Evolutionary conservation across 371 early-diverging fungal genomes (phyloP).

Genomic region (Mortierella sp.): DNA sequence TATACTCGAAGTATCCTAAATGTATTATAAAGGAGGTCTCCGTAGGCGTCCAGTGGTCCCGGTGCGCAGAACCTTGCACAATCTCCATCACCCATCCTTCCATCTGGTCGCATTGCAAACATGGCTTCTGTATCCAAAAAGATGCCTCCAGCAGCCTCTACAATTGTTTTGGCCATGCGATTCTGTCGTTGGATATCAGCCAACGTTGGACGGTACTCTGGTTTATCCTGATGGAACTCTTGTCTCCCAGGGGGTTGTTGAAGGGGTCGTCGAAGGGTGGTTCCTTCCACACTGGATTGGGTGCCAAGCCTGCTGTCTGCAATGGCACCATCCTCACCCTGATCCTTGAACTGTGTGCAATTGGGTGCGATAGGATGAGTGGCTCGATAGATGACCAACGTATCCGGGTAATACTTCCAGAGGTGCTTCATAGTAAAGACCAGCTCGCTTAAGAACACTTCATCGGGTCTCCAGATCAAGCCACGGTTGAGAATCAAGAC

Average conservation of each 20-base stretch:
- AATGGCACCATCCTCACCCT: conserved; percentile 48
- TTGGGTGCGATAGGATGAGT: conserved; percentile 45
- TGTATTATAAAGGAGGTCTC: conserved; percentile 62
- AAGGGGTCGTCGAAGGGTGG: conserved; percentile 22
- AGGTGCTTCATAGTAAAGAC: conserved; percentile 60
- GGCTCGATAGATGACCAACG: conserved; percentile 65
- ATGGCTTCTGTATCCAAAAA: conserved; percentile 66
- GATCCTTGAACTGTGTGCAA: conserved; percentile 31
- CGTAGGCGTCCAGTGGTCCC: conserved; percentile 69
- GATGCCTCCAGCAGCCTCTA: conserved; percentile 69
- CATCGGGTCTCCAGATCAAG: conserved; percentile 62
- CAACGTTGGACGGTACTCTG: conserved; percentile 62
- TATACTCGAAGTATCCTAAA: conserved; percentile 45
- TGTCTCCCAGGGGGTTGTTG: conserved; percentile 14
- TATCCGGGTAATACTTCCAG: conserved; percentile 56
- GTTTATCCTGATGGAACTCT: conserved; percentile 8
- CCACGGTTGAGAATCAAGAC: conserved; percentile 65
- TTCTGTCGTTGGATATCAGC: conserved; percentile 67
- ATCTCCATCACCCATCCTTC: conserved; percentile 68
- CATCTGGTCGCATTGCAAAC: conserved; percentile 65
- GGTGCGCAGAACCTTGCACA: conserved; percentile 74
- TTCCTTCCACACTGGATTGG: conserved; percentile 17
- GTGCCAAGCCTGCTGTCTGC: conserved; percentile 25
- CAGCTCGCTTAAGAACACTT: conserved; percentile 58
- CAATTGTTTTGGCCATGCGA: conserved; percentile 64